phyloP scores from a whole-genome alignment of 257 asterid species.

The Leptodermis oblonga region DNA sequence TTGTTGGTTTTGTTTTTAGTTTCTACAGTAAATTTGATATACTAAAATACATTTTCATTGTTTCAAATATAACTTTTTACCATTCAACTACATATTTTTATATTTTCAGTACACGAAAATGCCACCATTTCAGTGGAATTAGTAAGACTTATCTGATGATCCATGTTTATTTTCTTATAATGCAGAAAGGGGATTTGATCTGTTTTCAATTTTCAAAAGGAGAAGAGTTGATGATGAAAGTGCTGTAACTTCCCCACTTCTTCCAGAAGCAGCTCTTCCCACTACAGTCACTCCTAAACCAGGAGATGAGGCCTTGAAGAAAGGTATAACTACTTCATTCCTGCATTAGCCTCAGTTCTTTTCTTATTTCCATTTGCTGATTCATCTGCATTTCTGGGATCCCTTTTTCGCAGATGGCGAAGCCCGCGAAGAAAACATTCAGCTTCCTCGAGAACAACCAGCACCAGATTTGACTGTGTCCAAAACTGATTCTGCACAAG shows the following conservation, averaged over 20 bases:
- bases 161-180: not conserved
- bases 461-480: not conserved
- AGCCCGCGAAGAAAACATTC: slow-evolving; percentile 7
- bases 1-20: too few species aligned
- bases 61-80: too few species aligned
- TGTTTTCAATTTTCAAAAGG: not conserved
- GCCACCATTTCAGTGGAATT: not conserved
- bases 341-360: not conserved
- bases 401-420: slow-evolving; percentile 23
- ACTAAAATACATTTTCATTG: too few species aligned
- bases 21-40: too few species aligned
- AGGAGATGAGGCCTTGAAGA: not conserved
- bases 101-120: not conserved
- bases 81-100: too few species aligned
- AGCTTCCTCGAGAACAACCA: slow-evolving; percentile 3
- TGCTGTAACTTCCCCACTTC: slow-evolving; percentile 2
- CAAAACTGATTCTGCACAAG: not conserved
- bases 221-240: not conserved
- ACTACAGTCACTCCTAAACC: not conserved
- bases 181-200: not conserved
- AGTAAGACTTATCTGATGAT: not conserved
- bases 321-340: slow-evolving; percentile 5
- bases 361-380: not conserved
- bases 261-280: not conserved
- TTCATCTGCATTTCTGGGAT: not conserved